phyloP scores from a whole-genome alignment of 441 rosid genomes.

The Codiaeum variegatum region DNA sequence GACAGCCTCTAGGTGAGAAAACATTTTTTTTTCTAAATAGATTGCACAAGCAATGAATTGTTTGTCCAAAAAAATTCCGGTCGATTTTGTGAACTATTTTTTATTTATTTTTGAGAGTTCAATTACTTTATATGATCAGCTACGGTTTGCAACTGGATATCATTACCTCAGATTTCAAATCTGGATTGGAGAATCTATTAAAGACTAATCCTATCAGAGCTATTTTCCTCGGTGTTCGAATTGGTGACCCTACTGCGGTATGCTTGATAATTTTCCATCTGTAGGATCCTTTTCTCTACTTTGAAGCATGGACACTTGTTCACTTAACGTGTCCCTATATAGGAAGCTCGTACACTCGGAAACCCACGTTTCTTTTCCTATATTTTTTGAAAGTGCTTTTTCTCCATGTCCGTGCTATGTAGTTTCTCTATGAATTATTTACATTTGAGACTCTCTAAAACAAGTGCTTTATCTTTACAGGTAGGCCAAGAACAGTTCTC shows the following conservation, averaged over 20 bases:
- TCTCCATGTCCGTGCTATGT: too few species aligned
- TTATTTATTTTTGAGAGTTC: slow-evolving; percentile 11
- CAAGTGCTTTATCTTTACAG: slow-evolving; percentile 34
- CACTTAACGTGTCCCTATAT: too few species aligned
- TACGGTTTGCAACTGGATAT: slow-evolving; percentile 80
- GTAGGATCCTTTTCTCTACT: neutral
- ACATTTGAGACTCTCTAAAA: slow-evolving; percentile 13
- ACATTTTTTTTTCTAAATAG: slow-evolving; percentile 4
- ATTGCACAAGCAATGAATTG: neutral
- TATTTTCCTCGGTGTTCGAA: slow-evolving; percentile 95
- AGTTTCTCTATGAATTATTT: too few species aligned
- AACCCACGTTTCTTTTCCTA: too few species aligned
- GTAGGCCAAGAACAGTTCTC: slow-evolving; percentile 99
- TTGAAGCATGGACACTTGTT: too few species aligned
- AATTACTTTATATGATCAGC: slow-evolving; percentile 42
- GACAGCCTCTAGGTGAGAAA: slow-evolving; percentile 66
- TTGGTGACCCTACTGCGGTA: slow-evolving; percentile 99
- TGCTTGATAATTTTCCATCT: slow-evolving; percentile 24
- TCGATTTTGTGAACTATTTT: neutral
- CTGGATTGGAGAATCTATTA: slow-evolving; percentile 86
- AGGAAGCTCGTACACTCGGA: too few species aligned
- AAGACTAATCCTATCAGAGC: slow-evolving; percentile 83
- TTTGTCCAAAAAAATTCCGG: slow-evolving; percentile 6
- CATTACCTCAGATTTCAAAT: slow-evolving; percentile 85
- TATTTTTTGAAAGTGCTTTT: too few species aligned